A percentile compares a stretch with the other conserved stretches of the same genome.
phyloP scores from a whole-genome alignment of 768 basidiomycete species.

The Rhizopogon sp. region DNA sequence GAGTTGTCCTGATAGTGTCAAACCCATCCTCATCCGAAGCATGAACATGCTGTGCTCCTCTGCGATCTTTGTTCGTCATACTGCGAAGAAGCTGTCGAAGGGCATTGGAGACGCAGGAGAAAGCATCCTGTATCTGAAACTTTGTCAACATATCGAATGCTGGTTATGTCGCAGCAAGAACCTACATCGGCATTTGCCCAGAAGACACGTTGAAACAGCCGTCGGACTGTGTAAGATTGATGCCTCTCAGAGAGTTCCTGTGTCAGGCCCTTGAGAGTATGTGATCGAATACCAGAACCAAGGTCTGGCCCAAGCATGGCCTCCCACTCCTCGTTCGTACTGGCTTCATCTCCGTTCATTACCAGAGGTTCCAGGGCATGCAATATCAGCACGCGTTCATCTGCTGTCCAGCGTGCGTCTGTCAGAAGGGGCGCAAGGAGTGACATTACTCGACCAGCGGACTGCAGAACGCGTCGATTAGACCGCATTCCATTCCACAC shows the following conservation, averaged over 20 bases:
- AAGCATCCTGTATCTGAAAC: constrained; percentile 49
- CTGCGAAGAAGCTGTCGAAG: constrained; percentile 40
- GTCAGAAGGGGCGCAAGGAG: constrained; percentile 38
- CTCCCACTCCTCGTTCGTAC: constrained; percentile 29
- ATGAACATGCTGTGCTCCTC: constrained; percentile 21
- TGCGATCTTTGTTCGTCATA: constrained; percentile 18
- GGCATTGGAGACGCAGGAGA: constrained; percentile 22
- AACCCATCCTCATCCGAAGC: constrained; percentile 54
- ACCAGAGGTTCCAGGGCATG: constrained; percentile 64
- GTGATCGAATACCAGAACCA: constrained; percentile 59
- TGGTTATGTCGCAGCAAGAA: constrained; percentile 4
- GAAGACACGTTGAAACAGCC: constrained; percentile 48
- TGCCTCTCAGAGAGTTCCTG: constrained; percentile 4
- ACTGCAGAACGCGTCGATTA: constrained; percentile 59
- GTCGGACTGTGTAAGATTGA: constrained; percentile 18
- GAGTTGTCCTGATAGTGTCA: constrained; percentile 42
- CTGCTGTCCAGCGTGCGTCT: constrained; percentile 42
- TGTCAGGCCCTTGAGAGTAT: constrained; percentile 38
- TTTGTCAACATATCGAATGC: neutral
- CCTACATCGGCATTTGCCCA: constrained; percentile 72
- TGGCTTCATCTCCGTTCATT: constrained; percentile 29
- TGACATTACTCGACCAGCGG: constrained; percentile 50
- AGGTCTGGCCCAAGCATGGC: constrained; percentile 44
- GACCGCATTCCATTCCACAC: constrained; percentile 57
- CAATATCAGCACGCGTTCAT: constrained; percentile 63